Evolutionary conservation across 1,139 yeast species (phyloP).

Genomic region (Diutina siamensis): DNA sequence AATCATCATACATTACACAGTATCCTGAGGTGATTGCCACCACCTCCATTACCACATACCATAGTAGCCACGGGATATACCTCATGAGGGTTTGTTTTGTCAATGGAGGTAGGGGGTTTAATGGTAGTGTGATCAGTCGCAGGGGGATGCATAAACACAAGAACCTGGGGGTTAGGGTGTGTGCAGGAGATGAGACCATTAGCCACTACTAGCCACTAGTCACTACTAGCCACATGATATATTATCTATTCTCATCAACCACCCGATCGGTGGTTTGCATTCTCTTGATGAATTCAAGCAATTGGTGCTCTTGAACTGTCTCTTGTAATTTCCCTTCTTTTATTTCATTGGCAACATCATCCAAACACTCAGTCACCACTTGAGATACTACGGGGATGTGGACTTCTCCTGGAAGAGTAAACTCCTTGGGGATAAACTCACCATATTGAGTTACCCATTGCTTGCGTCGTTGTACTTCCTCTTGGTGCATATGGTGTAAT

Average conservation of each 20-base stretch:
- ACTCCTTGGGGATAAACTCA: conserved; percentile 31
- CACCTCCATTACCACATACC: too few species aligned
- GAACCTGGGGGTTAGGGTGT: too few species aligned
- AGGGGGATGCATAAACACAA: too few species aligned
- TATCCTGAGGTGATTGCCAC: background rate
- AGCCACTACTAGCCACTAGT: too few species aligned
- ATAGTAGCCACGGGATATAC: too few species aligned
- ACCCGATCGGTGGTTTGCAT: background rate
- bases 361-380: conserved; percentile 3
- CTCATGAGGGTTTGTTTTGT: too few species aligned
- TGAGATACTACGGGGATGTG: conserved; percentile 5
- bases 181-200: too few species aligned
- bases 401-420: conserved; percentile 28
- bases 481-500: conserved; percentile 21
- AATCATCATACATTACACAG: conserved; percentile 51
- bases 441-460: conserved; percentile 31
- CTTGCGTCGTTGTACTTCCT: conserved; percentile 24
- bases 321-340: conserved; percentile 1
- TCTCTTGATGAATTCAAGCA: background rate
- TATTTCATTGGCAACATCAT: conserved; percentile 4
- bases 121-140: too few species aligned
- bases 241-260: background rate
- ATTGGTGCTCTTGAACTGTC: background rate
- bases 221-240: background rate
- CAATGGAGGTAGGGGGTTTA: too few species aligned